Evolutionary conservation across 2,329 filamentous ascomycete genomes (phyloP), one percentile per base, ranked within the genome.

Genomic region (Trichoderma afroharzianum): DNA sequence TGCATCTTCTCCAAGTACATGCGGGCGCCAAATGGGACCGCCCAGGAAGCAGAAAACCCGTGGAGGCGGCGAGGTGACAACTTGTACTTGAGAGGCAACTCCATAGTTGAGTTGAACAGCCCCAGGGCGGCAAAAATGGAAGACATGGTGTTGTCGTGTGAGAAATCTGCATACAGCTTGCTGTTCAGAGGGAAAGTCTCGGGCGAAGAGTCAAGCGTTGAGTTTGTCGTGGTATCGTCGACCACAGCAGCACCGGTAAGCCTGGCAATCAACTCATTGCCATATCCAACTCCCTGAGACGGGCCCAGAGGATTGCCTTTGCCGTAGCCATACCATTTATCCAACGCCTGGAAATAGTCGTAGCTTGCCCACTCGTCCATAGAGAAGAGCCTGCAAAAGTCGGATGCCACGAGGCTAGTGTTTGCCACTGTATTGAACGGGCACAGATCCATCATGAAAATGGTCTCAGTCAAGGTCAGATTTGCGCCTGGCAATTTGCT

Each of bases 1-100:
- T 81, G 81, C 88, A 97, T 90, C 85, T 95, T 96, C 85, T 98
- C 95, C 43, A 98, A 88, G 79, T 97, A 97, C 80, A 94, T 88
- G 68, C 94, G 86, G 21, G 89, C 91, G 0, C 87, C 93, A 81
- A 98, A 97, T 0, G 95, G 93, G 21, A 97, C 93, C 0, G 89
- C 88, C 91, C 92, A 95, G 15, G 91, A 87, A 0, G 93, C 89
- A 12, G 92, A 91, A 79, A 90, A 97, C 3, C 93, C 93, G 43
- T 88, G 85, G 1, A 87, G 87, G 71, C 89, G 80, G 6, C 81
- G 75, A 0, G 88, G 84, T 57, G 86, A 82, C 50, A 86, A 79
- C 30, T 88, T 80, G 7, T 83, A 83, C 3, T 83, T 83, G 28
- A 85, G 86, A 3, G 87, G 85, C 28, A 92, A 82, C 12, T 86